Conservation (phyloP, 257 asterid genomes). For the Fraxinus excelsior region DNA sequence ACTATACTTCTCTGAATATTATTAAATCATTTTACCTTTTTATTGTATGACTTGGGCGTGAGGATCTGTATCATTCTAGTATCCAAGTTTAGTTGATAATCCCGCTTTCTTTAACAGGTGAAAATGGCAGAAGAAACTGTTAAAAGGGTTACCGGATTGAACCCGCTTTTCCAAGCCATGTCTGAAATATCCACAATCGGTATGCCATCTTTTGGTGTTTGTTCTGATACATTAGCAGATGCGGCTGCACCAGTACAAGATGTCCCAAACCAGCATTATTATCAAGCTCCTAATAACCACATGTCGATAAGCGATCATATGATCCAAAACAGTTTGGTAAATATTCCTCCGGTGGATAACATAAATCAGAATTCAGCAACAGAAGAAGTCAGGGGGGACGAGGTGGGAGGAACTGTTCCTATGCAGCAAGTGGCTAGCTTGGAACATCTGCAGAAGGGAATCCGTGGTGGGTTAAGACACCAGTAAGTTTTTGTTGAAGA, state of each 20-base stretch:
- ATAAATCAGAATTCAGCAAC: slow-evolving; percentile 32
- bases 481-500: slow-evolving; percentile 8
- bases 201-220: slow-evolving; percentile 55
- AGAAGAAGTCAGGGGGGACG: slow-evolving; percentile 31
- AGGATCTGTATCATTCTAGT: not conserved
- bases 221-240: slow-evolving; percentile 63
- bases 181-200: slow-evolving; percentile 69
- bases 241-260: slow-evolving; percentile 68
- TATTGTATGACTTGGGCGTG: not conserved
- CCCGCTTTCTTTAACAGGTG: slow-evolving; percentile 52
- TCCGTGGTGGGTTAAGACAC: slow-evolving; percentile 46
- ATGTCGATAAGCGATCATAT: slow-evolving; percentile 35
- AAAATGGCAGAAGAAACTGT: slow-evolving; percentile 96
- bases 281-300: slow-evolving; percentile 37
- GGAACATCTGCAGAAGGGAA: slow-evolving; percentile 89
- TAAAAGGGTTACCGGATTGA: slow-evolving; percentile 84
- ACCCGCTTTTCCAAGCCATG: slow-evolving; percentile 82
- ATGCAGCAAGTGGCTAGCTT: slow-evolving; percentile 91
- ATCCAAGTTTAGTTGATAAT: not conserved
- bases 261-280: slow-evolving; percentile 54
- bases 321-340: slow-evolving; percentile 40
- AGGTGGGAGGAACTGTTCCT: slow-evolving; percentile 61
- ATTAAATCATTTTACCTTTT: not conserved
- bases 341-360: slow-evolving; percentile 28
- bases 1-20: not conserved